These are phyloP conservation scores for Cardamine resedifolia DNA, from an alignment of 345 rosid species.

Conservation along the genomic window DNA sequence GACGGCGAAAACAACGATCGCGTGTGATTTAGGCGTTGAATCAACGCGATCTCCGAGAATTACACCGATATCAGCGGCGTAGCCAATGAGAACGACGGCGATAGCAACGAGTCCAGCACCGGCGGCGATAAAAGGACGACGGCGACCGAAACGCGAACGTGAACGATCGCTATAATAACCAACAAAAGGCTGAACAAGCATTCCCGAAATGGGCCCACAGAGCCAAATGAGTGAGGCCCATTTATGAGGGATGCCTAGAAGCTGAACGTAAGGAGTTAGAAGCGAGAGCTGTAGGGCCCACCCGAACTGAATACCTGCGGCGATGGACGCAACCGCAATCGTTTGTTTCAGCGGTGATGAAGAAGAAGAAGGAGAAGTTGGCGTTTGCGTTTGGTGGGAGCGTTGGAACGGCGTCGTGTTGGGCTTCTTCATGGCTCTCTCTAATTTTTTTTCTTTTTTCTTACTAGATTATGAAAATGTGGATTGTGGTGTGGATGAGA, in stretches of 20 bases:
- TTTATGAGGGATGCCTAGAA: constrained; percentile 70
- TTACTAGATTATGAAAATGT: background rate
- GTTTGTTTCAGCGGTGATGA: constrained; percentile 42
- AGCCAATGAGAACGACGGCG: constrained; percentile 72
- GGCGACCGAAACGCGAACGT: constrained; percentile 70
- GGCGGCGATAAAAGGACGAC: constrained; percentile 70
- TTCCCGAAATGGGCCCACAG: constrained; percentile 86
- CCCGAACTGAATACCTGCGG: constrained; percentile 81
- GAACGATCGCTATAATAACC: constrained; percentile 78
- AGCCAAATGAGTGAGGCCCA: constrained; percentile 89
- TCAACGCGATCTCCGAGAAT: constrained; percentile 46
- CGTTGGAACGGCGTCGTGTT: background rate
- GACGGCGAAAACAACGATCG: constrained; percentile 55
- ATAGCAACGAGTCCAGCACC: constrained; percentile 54
- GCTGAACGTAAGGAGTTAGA: constrained; percentile 78
- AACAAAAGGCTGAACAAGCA: constrained; percentile 85
- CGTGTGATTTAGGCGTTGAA: constrained; percentile 46
- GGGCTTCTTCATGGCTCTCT: background rate
- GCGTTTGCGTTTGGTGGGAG: constrained; percentile 8
- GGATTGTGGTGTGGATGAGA: background rate
- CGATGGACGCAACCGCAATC: constrained; percentile 63
- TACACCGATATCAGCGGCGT: constrained; percentile 66
- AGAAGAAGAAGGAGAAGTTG: background rate
- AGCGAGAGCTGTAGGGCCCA: constrained; percentile 91
- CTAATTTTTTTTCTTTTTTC: background rate